Evolutionary conservation across 129 eudicot genomes (phyloP).

Genomic region (Lonicera japonica): DNA sequence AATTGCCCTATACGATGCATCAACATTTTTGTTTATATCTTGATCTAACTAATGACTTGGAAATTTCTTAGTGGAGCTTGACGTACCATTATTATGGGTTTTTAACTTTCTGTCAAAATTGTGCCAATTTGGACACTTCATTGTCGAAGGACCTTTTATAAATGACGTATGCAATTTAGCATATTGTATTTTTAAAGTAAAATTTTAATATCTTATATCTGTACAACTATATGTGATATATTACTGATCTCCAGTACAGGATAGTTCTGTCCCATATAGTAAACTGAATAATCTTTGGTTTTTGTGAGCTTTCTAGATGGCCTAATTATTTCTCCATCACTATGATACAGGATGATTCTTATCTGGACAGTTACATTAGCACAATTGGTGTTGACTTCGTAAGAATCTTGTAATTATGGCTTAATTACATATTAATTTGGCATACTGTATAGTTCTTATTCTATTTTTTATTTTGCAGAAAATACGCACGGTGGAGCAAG

Average conservation of each 20-base stretch:
- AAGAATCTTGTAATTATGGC: constrained; percentile 8
- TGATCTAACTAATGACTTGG: no score
- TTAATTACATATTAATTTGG: neutral
- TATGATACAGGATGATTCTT: constrained; percentile 43
- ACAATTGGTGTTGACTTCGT: constrained; percentile 57
- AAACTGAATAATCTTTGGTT: neutral
- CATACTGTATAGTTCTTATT: neutral
- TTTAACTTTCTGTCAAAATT: neutral
- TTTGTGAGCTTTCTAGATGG: neutral
- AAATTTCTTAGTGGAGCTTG: no score
- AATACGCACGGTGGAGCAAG: constrained; percentile 89
- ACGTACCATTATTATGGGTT: neutral
- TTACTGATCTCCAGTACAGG: neutral
- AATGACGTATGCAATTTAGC: neutral
- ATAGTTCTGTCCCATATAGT: neutral
- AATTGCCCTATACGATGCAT: no score
- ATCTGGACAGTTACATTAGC: constrained; percentile 52
- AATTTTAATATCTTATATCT: no score
- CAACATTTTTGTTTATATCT: no score
- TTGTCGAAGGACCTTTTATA: neutral
- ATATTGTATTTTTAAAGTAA: neutral
- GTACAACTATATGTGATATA: neutral
- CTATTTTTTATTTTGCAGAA: constrained; percentile 28
- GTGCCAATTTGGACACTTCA: neutral
- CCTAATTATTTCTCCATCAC: neutral